Evolutionary conservation across 2,329 filamentous ascomycete genomes (phyloP), one percentile per base, ranked within the genome.

Genomic region (Sclerotinia spermophila): DNA sequence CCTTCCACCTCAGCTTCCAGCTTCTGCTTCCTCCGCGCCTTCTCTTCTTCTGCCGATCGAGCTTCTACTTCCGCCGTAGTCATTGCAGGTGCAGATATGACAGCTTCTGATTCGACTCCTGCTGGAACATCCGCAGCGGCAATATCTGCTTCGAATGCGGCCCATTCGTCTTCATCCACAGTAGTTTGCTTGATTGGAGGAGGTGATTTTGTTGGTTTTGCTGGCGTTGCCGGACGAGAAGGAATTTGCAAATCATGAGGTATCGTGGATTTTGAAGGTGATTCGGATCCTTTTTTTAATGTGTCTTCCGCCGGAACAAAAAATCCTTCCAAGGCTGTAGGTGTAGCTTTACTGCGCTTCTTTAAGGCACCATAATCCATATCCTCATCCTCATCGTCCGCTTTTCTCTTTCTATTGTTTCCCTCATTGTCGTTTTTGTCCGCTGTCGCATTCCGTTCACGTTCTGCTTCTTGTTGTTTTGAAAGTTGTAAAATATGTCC

Each of bases 121-220:
- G 81, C 76, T 2, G 77, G 77, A 40, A 79, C 75, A 35, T 82
- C 78, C 42, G 82, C 81, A 27, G 78, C 78, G 11, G 89, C 90
- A 69, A 97, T 89, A 68, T 97, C 92, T 3, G 92, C 91, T 79
- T 97, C 91, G 78, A 97, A 96, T 13, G 92, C 92, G 2, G 92
- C 91, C 92, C 92, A 96, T 80, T 96, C 92, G 68, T 90, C 88
- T 77, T 97, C 92, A 78, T 94, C 89, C 13, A 92, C 81, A 55
- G 82, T 81, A 21, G 72, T 60, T 6, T 70, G 68, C 1, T 79
- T 76, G 7, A 74, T 78, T 51, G 82, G 81, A 3, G 82, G 82
- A 2, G 82, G 84, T 8, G 80, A 80, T 10, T 82, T 81, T 7
- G 83, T 82, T 8, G 80, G 78, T 69, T 77, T 79, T 8, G 73